Evolutionary conservation across 495 filamentous ascomycete species (phyloP).

Genomic region (Glarea lozoyensis): DNA sequence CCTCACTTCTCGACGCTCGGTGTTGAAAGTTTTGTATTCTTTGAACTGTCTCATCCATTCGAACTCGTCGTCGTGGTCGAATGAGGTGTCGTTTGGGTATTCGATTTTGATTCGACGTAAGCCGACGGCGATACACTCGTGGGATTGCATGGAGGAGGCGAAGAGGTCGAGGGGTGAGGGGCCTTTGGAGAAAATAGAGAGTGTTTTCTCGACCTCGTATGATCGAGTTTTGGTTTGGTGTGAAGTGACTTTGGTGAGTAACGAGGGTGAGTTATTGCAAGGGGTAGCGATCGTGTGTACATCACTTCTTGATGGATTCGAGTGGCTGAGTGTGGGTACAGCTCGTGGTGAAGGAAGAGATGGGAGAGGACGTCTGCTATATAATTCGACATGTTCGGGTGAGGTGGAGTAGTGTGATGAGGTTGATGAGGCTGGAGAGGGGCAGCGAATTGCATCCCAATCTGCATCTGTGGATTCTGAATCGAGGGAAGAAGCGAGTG

Average conservation of each 20-base stretch:
- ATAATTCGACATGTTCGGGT: constrained; percentile 1
- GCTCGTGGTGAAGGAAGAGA: constrained; percentile 2
- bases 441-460: constrained; percentile 3
- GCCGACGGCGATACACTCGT: constrained; percentile 11
- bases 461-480: constrained; percentile 1
- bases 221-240: neutral
- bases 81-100: neutral
- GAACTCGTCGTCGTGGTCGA: neutral
- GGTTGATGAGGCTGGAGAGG: neutral
- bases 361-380: constrained; percentile 8
- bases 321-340: neutral
- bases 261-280: neutral
- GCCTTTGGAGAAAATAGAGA: neutral
- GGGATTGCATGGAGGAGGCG: neutral
- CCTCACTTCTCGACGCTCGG: neutral
- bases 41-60: constrained; percentile 4
- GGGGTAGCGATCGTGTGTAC: neutral
- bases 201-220: constrained; percentile 4
- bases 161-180: constrained; percentile 8
- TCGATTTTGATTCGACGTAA: neutral
- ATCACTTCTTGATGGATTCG: no score
- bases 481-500: neutral
- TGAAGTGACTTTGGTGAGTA: constrained; percentile 1
- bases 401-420: neutral
- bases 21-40: neutral